Evolutionary conservation across 305 asterid species (phyloP), one percentile per base, ranked within the genome.

Genomic region (Fraxinus latifolia): DNA sequence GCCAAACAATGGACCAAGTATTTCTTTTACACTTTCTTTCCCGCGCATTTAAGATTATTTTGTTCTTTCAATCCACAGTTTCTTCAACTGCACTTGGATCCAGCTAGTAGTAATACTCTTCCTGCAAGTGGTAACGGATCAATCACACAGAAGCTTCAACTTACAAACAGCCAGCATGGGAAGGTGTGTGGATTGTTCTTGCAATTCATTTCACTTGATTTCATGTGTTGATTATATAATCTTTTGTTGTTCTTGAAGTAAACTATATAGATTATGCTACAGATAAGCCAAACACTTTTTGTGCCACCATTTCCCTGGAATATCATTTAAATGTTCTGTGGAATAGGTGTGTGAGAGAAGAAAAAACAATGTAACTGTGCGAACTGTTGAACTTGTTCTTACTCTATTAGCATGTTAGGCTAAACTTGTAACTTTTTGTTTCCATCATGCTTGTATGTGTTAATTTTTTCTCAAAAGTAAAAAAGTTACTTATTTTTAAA

Each of bases 81-180:
- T 89, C 97, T 93, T 85, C 97, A 95, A 85, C 83, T 96, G 88
- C 98, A 93, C 84, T 88, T 96, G 97, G 98, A 96, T 81, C 98
- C 99, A 65, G 99, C 99, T 72, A 96, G 96, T 87, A 83, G 96
- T 80, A 92, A 89, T 85, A 87, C 92, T 34, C 97, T 96, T 77
- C 97, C 97, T 84, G 93, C 91, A 60, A 90, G 81, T 84, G 90
- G 92, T 74, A 83, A 83, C 33, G 99, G 91, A 82, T 86, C 87
- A 70, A 86, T 94, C 85, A 87, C 91, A 12, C 99, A 96, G 89
- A 93, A 87, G 74, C 88, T 96, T 79, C 85, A 91, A 83, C 91
- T 96, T 81, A 88, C 95, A 76, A 96, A 96, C 90, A 93, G 90
- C 87, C 98, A 94, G 79, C 97, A 91, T 3, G 97, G 98, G 79